Conservation (phyloP, 805 yeast species). For the Pichia sporocuriosa region DNA sequence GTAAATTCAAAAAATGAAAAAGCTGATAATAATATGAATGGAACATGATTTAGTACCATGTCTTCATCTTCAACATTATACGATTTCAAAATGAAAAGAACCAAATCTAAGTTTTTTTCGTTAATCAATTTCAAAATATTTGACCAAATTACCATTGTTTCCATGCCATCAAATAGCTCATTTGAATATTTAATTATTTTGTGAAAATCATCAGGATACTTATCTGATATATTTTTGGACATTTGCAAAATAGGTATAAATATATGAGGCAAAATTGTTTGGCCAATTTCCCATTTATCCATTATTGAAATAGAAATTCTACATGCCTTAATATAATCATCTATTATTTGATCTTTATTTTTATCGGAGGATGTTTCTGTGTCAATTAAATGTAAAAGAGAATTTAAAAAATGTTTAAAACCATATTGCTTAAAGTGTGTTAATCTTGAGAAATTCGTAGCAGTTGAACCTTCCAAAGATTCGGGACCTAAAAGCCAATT, state of each 20-base stretch:
- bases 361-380: slow-evolving; percentile 28
- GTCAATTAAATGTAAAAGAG: slow-evolving; percentile 44
- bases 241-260: slow-evolving; percentile 58
- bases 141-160: slow-evolving; percentile 72
- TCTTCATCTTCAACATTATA: slow-evolving; percentile 86
- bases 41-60: slow-evolving; percentile 69
- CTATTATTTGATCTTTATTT: slow-evolving; percentile 16
- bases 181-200: slow-evolving; percentile 54
- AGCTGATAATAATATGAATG: slow-evolving; percentile 49
- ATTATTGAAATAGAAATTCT: slow-evolving; percentile 65
- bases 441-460: slow-evolving; percentile 28
- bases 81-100: slow-evolving; percentile 51
- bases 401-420: slow-evolving; percentile 39
- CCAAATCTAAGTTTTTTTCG: slow-evolving; percentile 37
- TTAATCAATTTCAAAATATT: slow-evolving; percentile 42
- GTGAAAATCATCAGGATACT: slow-evolving; percentile 26
- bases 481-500: slow-evolving; percentile 82
- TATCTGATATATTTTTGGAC: slow-evolving; percentile 27
- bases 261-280: slow-evolving; percentile 59
- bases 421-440: slow-evolving; percentile 61
- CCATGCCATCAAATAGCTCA: slow-evolving; percentile 79
- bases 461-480: slow-evolving; percentile 8
- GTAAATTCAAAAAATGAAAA: slow-evolving; percentile 30
- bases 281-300: slow-evolving; percentile 95
- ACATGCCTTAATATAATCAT: slow-evolving; percentile 44